Evolutionary conservation across 148 eudicot genomes (phyloP).

Genomic region (Suaeda aralocaspica): DNA sequence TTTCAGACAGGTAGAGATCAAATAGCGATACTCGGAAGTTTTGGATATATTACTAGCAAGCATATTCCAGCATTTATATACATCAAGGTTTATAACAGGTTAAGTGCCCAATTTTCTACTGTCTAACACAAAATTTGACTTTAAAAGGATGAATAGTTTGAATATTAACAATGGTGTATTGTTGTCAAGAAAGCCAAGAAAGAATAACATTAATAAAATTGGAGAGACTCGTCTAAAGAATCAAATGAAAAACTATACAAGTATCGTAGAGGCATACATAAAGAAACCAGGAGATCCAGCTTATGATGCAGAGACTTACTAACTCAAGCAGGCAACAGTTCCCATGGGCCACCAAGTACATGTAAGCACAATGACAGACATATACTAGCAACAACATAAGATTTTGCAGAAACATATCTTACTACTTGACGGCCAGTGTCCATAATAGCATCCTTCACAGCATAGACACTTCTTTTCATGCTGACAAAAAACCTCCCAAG

Average conservation of each 20-base stretch:
- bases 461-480: slow-evolving; percentile 37
- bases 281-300: not conserved
- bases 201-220: slow-evolving; percentile 3
- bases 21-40: too few relatives aligned
- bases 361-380: slow-evolving; percentile 75
- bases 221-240: not conserved
- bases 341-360: slow-evolving; percentile 53
- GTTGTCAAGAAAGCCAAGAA: not conserved
- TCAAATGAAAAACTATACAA: slow-evolving; percentile 10
- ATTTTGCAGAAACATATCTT: slow-evolving; percentile 47
- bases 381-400: slow-evolving; percentile 50
- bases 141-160: not conserved
- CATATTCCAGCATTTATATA: not conserved
- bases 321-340: slow-evolving; percentile 48
- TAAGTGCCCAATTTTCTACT: not conserved
- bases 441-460: slow-evolving; percentile 42
- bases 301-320: not conserved
- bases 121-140: not conserved
- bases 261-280: not conserved
- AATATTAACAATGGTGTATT: too few relatives aligned
- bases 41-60: not conserved
- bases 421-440: slow-evolving; percentile 45
- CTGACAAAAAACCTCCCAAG: slow-evolving; percentile 40
- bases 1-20: too few relatives aligned
- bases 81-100: not conserved